A percentile compares a stretch with the other conserved stretches of the same genome.
phyloP scores from a whole-genome alignment of 371 early-diverging fungal genomes.

The Saksenaea oblongispora region DNA sequence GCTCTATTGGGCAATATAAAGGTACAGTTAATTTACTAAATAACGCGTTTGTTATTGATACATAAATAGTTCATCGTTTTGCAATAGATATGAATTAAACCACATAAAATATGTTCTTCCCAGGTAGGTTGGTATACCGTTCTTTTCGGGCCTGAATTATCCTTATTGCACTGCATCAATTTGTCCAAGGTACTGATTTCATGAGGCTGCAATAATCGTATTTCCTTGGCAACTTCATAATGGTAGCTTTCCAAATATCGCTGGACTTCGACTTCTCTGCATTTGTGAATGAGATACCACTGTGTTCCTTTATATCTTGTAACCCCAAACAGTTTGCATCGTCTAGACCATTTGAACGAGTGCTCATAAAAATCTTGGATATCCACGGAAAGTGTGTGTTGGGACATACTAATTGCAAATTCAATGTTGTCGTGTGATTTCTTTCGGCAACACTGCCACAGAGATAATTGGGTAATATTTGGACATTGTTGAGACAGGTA shows the following conservation, averaged over 20 bases:
- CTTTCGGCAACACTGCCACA: conserved; percentile 1
- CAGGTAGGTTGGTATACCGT: not conserved
- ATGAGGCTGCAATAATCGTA: not conserved
- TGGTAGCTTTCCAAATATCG: not conserved
- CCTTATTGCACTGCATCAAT: not conserved
- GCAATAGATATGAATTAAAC: not conserved
- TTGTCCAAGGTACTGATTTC: not conserved
- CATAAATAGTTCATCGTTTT: not conserved
- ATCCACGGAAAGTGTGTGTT: not conserved
- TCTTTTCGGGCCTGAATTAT: not conserved
- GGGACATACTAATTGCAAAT: not conserved
- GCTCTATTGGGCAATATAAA: not conserved
- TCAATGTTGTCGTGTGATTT: not conserved
- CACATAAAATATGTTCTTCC: not conserved
- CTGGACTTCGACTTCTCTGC: not conserved
- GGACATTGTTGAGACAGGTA: not conserved
- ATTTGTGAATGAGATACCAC: not conserved
- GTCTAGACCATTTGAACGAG: not conserved
- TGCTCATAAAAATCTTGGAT: not conserved
- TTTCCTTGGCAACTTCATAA: not conserved
- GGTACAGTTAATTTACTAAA: not conserved
- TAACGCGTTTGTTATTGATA: not conserved
- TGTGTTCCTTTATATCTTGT: not conserved
- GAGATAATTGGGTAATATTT: not conserved
- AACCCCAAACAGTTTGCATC: not conserved